phyloP scores from a whole-genome alignment of 2,329 filamentous ascomycete species.

The Sarocladium oryzae region DNA sequence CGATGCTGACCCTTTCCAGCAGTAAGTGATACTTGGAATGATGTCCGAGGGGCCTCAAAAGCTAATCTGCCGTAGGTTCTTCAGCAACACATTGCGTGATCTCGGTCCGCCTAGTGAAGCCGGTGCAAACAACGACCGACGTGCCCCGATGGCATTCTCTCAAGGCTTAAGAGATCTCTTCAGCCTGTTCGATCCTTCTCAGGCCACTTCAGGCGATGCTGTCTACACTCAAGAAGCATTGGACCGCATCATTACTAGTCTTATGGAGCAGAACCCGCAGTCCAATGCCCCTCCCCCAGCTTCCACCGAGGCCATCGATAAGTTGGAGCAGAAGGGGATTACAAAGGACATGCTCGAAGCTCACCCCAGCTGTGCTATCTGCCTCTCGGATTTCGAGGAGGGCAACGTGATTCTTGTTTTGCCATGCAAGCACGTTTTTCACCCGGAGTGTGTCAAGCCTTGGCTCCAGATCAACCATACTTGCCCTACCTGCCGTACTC shows the following conservation, averaged over 20 bases:
- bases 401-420: conserved; percentile 70
- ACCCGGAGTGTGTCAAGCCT: conserved; percentile 27
- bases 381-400: conserved; percentile 75
- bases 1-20: conserved; percentile 36
- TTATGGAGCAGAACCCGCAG: conserved; percentile 77
- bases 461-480: conserved; percentile 49
- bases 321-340: conserved; percentile 64
- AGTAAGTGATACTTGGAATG: conserved; percentile 33
- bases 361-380: conserved; percentile 83
- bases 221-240: conserved; percentile 88
- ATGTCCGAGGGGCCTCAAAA: conserved; percentile 11
- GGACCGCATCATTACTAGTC: conserved; percentile 76
- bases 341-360: conserved; percentile 63
- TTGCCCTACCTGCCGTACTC: conserved; percentile 72
- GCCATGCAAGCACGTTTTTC: conserved; percentile 92
- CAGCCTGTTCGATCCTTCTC: conserved; percentile 45
- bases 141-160: conserved; percentile 18
- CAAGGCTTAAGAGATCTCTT: conserved; percentile 46
- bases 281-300: conserved; percentile 80
- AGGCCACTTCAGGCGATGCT: conserved; percentile 62
- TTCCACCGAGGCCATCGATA: conserved; percentile 64
- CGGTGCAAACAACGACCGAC: conserved; percentile 9
- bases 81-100: conserved; percentile 37
- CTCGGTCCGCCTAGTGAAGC: conserved; percentile 25
- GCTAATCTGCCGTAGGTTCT: conserved; percentile 37